Evolutionary conservation across 163 green algal genomes (phyloP).

Genomic region (Chlamydomonas reinhardtii): DNA sequence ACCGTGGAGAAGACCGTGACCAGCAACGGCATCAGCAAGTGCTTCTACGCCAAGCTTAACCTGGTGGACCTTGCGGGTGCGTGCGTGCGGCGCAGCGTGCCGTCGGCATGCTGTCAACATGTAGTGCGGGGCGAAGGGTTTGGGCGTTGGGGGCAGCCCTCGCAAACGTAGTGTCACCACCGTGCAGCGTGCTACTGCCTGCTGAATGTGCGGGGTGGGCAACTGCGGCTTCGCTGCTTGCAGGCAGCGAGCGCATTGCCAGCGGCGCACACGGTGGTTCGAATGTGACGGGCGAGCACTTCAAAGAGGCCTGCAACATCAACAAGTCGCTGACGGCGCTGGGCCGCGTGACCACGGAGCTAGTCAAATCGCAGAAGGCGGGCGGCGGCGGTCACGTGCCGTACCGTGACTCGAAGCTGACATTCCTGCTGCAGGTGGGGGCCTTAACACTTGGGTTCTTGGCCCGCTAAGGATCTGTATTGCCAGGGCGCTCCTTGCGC

Average conservation of each 20-base stretch:
- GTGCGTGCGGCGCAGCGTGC: neutral
- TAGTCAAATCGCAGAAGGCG: constrained; percentile 69
- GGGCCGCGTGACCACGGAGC: constrained; percentile 77
- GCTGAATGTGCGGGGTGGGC: too few species aligned
- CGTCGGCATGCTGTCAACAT: too few species aligned
- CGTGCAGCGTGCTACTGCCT: too few species aligned
- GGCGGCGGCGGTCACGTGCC: constrained; percentile 67
- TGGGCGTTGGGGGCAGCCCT: too few species aligned
- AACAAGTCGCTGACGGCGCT: constrained; percentile 92
- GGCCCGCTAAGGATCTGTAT: too few species aligned
- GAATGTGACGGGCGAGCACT: constrained; percentile 73
- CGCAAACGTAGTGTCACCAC: too few species aligned
- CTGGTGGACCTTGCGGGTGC: constrained; percentile 89
- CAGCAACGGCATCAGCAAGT: constrained; percentile 63
- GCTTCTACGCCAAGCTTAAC: constrained; percentile 78
- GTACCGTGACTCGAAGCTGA: constrained; percentile 86
- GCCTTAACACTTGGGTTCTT: too few species aligned
- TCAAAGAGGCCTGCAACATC: constrained; percentile 91
- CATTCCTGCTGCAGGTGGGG: constrained; percentile 81
- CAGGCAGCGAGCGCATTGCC: constrained; percentile 85
- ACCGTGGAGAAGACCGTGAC: constrained; percentile 60
- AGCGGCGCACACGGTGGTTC: constrained; percentile 72
- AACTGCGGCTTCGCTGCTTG: neutral
- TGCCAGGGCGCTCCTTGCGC: too few species aligned
- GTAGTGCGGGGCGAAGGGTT: too few species aligned